Conservation (phyloP, 306 rosid species). For the Malus domestica region ASM211411v1 NC_041790.1:10505501-10506000, state of each 20-base stretch:
- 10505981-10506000: constrained; percentile 23
- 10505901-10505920: constrained; percentile 3
- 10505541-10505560: constrained; percentile 70
- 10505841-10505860: neutral
- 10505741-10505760: neutral
- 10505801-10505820: constrained; percentile 1
- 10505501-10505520: constrained; percentile 58
- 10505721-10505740: constrained; percentile 12
- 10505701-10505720: neutral
- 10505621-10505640: constrained; percentile 44
- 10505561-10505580: constrained; percentile 66
- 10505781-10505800: constrained; percentile 4
- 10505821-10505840: neutral
- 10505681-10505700: constrained; percentile 1
- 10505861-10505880: neutral
- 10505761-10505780: neutral
- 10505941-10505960: constrained; percentile 28
- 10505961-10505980: constrained; percentile 12
- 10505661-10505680: neutral
- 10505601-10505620: constrained; percentile 79
- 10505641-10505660: constrained; percentile 6
- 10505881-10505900: constrained; percentile 17
- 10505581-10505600: constrained; percentile 38
- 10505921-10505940: constrained; percentile 3
- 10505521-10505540: constrained; percentile 68